Evolutionary conservation across 2,329 filamentous ascomycete species (phyloP).

Genomic region (Neodidymelliopsis sp.): DNA sequence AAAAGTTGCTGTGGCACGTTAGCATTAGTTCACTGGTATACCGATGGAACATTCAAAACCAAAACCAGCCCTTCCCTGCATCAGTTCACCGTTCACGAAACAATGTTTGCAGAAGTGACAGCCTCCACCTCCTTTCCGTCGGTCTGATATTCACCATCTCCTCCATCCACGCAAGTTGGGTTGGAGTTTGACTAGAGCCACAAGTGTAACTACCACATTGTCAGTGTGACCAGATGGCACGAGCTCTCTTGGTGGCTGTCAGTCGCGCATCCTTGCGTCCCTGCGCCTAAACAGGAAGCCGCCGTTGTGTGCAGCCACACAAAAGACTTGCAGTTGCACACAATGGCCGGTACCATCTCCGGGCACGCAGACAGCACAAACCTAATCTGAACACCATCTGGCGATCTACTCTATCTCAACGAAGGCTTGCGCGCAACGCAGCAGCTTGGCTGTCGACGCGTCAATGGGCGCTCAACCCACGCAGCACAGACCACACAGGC

Average conservation of each 20-base stretch:
- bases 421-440: conserved; percentile 6
- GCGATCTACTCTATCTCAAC: conserved; percentile 9
- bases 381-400: conserved; percentile 27
- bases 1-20: conserved; percentile 36
- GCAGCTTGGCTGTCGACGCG: conserved; percentile 9
- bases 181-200: neutral
- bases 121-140: neutral
- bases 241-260: conserved; percentile 7
- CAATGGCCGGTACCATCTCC: conserved; percentile 14
- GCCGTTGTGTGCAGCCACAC: conserved; percentile 5
- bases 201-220: neutral
- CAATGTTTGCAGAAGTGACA: neutral
- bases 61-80: conserved; percentile 1
- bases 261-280: conserved; percentile 12
- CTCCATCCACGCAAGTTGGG: neutral
- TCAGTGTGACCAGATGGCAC: neutral
- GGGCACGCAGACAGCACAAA: conserved; percentile 21
- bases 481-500: conserved; percentile 36
- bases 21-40: conserved; percentile 15
- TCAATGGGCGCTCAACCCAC: conserved; percentile 29
- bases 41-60: conserved; percentile 2
- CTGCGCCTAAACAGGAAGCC: conserved; percentile 9
- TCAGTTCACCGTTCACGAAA: too few relatives aligned
- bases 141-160: neutral
- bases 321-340: conserved; percentile 15